Conservation (phyloP, 495 filamentous ascomycete species). For the Trichocladium antarcticum region DNA sequence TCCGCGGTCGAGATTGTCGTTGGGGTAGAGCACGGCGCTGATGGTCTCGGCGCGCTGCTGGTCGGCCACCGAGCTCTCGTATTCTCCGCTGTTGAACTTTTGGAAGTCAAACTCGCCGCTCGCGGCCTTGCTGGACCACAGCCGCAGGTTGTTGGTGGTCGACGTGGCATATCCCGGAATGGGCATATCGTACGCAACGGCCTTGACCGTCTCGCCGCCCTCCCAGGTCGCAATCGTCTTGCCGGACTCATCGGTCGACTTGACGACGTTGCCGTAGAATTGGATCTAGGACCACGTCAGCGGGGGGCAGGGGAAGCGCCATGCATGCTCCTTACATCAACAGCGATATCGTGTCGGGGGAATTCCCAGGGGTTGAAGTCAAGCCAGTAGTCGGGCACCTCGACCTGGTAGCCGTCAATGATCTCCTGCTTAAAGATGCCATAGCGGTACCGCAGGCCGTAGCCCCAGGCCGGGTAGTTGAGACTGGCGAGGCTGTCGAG, state of each 20-base stretch:
- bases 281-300: constrained; percentile 48
- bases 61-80: constrained; percentile 92
- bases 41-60: constrained; percentile 96
- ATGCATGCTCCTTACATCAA: constrained; percentile 48
- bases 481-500: constrained; percentile 89
- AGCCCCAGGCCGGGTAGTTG: constrained; percentile 95
- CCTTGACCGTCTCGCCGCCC: constrained; percentile 83
- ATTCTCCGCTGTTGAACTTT: constrained; percentile 97
- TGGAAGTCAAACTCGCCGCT: constrained; percentile 98
- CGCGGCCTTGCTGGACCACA: constrained; percentile 95
- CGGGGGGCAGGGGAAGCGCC: neutral
- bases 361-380: constrained; percentile 99
- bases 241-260: constrained; percentile 60
- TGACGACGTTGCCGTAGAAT: constrained; percentile 79
- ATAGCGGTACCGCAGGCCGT: constrained; percentile 88
- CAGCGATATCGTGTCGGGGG: constrained; percentile 83
- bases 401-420: constrained; percentile 91
- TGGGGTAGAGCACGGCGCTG: constrained; percentile 92
- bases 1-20: constrained; percentile 90
- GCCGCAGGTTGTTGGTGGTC: constrained; percentile 89
- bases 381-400: constrained; percentile 97
- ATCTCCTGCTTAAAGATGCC: constrained; percentile 99
- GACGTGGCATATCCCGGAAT: constrained; percentile 81
- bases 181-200: constrained; percentile 90
- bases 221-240: constrained; percentile 68